Evolutionary conservation across 2,329 filamentous ascomycete genomes (phyloP), one percentile per base, ranked within the genome.

Genomic region (Colletotrichum sp.): DNA sequence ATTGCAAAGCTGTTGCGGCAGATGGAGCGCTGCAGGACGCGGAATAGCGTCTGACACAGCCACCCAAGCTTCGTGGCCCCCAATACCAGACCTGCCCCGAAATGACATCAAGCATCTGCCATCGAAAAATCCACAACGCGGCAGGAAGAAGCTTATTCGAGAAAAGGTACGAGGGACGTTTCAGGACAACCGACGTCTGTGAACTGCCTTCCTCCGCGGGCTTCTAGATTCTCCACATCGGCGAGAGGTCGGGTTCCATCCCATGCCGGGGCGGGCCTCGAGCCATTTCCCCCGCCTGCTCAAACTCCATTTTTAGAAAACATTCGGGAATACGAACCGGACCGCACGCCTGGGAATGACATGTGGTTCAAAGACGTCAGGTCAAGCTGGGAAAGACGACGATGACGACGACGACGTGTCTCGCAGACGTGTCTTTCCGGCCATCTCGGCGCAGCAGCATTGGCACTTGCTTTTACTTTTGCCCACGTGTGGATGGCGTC

Each of bases 91-190:
- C 55, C 21, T 56, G 62, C 38, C 28, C 73, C 56, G 21, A 66
- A n/a, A 76, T 76, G 74, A 66, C 71, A 76, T 70, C 71, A 66
- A 74, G 34, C 65, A 56, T 30, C 65, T 48, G 30, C 55, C 30
- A 30, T 36, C 60, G 64, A 34, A n/a, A 65, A 72, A 64, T 62
- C 69, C 72, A 66, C 72, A 71, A 24, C 64, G 64, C 73, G 73
- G 73, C 73, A 73, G 56, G 73, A 75, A 75, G 71, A 76, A 76
- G 74, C 74, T 76, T 76, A 76, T 76, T 75, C 71, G 74, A 76
- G 43, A 58, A 48, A 75, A 55, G 60, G 61, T 55, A 66, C 61
- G 61, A 52, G 48, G 15, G 28, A 56, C 73, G 28, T 66, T 72
- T 66, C 62, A 60, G 56, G 70, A 28, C 36, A 26, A 62, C 48